Evolutionary conservation across 306 rosid species (phyloP), one percentile per base, ranked within the genome.

Genomic region (Cicer yamashitae): DNA sequence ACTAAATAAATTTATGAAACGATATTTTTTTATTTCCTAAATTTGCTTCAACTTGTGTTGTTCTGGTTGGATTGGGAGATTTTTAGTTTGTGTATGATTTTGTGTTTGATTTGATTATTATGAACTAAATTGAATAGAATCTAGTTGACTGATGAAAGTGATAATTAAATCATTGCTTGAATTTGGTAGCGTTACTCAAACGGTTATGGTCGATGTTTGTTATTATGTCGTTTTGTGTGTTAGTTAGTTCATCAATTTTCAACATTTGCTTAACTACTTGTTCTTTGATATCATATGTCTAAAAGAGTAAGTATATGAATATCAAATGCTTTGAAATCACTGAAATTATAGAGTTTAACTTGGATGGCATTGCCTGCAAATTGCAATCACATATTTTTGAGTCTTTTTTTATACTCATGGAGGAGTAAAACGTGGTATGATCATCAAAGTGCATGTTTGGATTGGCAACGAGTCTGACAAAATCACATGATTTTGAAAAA

Each of bases 41-140:
- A 20, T 20, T 20, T 20, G 22, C 22, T 20, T 20, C 22, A 20
- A 1, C 22, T 20, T 20, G 22, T 20, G 1, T 20, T 20, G 22
- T 20, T 20, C 22, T 20, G 22, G 1, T 20, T 1, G 22, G 22
- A 20, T 20, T 20, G 22, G 22, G 22, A 22, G 30, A 22, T 22
- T 22, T 22, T 22, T 22, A 22, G 30, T 22, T 22, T 22, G 30
- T 22, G 30, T 37, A 10, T 25, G 25, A 14, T 2, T 39, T 70
- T 79, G 34, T 2, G 37, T 51, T 75, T 75, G 60, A 52, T 72
- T 66, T 73, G 10, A 75, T 63, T 65, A 41, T 80, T 73, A 39
- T 73, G 6, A 22, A 67, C 57, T 45, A 8, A 63, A 40, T 9
- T 20, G 7, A 11, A 51, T 52, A 6, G 14, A 65, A 46, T 76